Percentiles rank a stretch among this genome's conserved stretches.
These are phyloP conservation scores for Colletotrichum sp. DNA, from an alignment of 2,329 filamentous ascomycete genomes.

Conservation along the genomic window DNA sequence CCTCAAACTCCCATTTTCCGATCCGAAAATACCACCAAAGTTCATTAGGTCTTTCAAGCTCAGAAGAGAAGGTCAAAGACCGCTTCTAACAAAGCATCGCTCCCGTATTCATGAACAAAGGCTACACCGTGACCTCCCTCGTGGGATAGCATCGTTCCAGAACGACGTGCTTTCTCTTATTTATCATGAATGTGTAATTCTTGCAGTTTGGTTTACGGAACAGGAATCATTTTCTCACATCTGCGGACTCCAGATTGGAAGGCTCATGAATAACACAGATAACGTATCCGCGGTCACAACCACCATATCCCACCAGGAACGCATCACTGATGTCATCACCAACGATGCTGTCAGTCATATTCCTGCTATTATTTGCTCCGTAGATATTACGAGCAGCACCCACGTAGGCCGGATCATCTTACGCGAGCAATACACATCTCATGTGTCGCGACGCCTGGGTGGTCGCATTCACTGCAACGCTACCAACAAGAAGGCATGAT, in stretches of 20 bases:
- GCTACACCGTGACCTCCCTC: accelerated
- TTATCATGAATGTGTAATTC: accelerated
- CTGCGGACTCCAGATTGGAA: not conserved
- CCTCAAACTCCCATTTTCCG: not conserved
- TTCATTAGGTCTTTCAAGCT: not conserved
- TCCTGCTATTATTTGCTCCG: too few species aligned
- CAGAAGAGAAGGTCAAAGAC: not conserved
- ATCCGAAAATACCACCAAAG: accelerated
- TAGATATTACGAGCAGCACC: too few species aligned
- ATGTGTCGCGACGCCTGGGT: too few species aligned
- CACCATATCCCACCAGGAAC: accelerated
- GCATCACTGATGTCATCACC: too few species aligned
- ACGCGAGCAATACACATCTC: too few species aligned
- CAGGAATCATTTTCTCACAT: too few species aligned
- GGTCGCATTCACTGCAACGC: too few species aligned
- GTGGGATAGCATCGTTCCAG: accelerated
- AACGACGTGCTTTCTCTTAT: accelerated
- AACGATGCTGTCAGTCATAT: too few species aligned
- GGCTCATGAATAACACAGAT: accelerated
- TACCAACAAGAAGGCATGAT: too few species aligned
- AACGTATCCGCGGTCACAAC: not conserved
- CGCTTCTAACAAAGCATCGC: accelerated
- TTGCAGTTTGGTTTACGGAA: not conserved
- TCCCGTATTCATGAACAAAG: not conserved
- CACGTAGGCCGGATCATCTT: accelerated